Evolutionary conservation across 2,329 filamentous ascomycete genomes (phyloP).

Genomic region (Trichoderma asperellum): DNA sequence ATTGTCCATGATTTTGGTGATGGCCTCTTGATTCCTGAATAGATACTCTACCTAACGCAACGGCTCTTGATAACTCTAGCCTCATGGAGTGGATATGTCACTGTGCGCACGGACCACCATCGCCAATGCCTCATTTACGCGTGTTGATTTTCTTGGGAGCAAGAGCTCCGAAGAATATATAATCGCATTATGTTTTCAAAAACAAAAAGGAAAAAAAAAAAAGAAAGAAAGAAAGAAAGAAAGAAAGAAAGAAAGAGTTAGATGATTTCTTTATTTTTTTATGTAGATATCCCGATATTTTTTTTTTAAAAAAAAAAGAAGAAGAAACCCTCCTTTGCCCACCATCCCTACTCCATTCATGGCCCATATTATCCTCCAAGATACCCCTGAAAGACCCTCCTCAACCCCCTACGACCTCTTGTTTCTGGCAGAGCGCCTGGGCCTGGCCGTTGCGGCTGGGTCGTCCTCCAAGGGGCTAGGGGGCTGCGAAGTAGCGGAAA

Average conservation of each 20-base stretch:
- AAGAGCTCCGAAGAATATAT: too few species aligned
- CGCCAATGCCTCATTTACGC: not conserved
- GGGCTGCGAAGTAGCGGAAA: not conserved
- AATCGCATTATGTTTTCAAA: not conserved
- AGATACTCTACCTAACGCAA: not conserved
- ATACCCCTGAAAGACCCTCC: constrained; percentile 20
- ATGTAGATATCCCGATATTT: not conserved
- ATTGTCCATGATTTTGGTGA: not conserved
- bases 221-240: not conserved
- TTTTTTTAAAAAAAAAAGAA: not conserved
- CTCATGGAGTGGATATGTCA: not conserved
- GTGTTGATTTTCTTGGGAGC: too few species aligned
- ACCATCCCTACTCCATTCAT: constrained; percentile 3
- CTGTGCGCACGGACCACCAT: not conserved
- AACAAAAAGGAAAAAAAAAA: not conserved
- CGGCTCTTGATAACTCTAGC: not conserved
- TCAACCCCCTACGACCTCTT: constrained; percentile 19
- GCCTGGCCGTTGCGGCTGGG: constrained; percentile 22
- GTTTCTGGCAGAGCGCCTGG: constrained; percentile 19
- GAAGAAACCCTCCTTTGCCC: not conserved
- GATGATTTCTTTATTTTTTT: not conserved
- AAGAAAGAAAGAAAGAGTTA: not conserved
- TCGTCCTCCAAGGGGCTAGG: constrained; percentile 1
- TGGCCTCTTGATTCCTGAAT: not conserved
- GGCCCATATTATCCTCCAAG: constrained; percentile 24